Evolutionary conservation across 1,139 yeast species (phyloP).

Genomic region (Scheffersomyces quercinus): DNA sequence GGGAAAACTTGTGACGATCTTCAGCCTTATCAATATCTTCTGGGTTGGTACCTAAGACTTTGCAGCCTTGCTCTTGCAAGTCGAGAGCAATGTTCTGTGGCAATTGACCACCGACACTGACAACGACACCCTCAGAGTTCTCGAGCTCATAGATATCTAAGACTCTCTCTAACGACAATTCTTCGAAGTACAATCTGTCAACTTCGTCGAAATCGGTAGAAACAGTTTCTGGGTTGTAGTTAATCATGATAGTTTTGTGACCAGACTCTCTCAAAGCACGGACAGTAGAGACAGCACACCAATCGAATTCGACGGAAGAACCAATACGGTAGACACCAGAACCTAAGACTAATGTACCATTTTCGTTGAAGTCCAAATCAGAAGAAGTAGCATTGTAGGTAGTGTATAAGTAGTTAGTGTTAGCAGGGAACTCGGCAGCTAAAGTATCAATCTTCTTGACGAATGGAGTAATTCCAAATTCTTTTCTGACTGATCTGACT

Average conservation of each 20-base stretch:
- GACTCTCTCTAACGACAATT: slow-evolving; percentile 91
- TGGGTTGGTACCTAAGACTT: slow-evolving; percentile 91
- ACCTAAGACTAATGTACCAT: slow-evolving; percentile 93
- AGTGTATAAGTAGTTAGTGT: slow-evolving; percentile 92
- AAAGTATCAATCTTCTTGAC: slow-evolving; percentile 96
- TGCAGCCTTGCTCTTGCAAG: slow-evolving; percentile 81
- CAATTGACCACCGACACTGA: slow-evolving; percentile 96
- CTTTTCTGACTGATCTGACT: slow-evolving; percentile 78
- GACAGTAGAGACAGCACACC: slow-evolving; percentile 99
- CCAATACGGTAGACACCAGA: slow-evolving; percentile 99
- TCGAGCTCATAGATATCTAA: slow-evolving; percentile 96
- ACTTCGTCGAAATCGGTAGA: slow-evolving; percentile 98
- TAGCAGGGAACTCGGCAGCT: slow-evolving; percentile 99
- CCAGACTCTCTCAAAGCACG: slow-evolving; percentile 89
- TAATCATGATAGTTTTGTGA: slow-evolving; percentile 90
- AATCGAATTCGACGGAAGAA: slow-evolving; percentile 96
- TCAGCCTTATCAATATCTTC: slow-evolving; percentile 96
- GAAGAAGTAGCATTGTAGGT: slow-evolving; percentile 90
- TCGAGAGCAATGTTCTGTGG: slow-evolving; percentile 94
- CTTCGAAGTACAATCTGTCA: slow-evolving; percentile 95
- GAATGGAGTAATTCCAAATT: slow-evolving; percentile 80
- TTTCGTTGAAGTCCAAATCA: slow-evolving; percentile 83
- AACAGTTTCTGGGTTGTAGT: slow-evolving; percentile 98
- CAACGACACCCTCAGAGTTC: slow-evolving; percentile 85
- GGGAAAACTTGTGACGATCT: slow-evolving; percentile 96